A percentile compares a stretch with the other conserved stretches of the same genome.
Evolutionary conservation across 495 filamentous ascomycete species (phyloP).

Genomic region (Aspergillus baeticus): DNA sequence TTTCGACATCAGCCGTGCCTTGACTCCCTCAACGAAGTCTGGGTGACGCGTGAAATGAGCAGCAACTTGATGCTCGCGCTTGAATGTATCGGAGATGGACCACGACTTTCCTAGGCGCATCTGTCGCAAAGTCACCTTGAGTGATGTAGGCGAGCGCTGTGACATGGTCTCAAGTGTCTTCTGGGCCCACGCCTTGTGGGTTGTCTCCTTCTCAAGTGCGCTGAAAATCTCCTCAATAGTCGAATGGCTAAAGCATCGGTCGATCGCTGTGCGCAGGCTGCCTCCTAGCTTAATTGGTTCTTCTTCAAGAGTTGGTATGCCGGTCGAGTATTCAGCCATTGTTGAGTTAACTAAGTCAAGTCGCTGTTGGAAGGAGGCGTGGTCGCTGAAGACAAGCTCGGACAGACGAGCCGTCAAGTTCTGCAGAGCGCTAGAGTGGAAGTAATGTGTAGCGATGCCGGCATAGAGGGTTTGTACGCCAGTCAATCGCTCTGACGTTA

Average conservation of each 20-base stretch:
- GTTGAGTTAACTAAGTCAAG: constrained; percentile 74
- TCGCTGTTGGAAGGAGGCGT: constrained; percentile 56
- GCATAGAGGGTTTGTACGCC: constrained; percentile 80
- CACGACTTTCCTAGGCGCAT: constrained; percentile 73
- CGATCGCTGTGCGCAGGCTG: constrained; percentile 70
- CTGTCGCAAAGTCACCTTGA: constrained; percentile 78
- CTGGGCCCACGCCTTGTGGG: constrained; percentile 66
- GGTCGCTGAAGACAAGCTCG: constrained; percentile 84
- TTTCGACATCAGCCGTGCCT: constrained; percentile 69
- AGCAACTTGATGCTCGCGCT: constrained; percentile 77
- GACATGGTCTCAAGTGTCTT: constrained; percentile 69
- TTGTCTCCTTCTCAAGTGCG: constrained; percentile 60
- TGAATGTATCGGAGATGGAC: constrained; percentile 79
- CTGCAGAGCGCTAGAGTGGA: constrained; percentile 82
- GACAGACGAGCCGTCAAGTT: constrained; percentile 80
- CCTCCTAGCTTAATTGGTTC: constrained; percentile 64
- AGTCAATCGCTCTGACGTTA: constrained; percentile 78
- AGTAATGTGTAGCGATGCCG: constrained; percentile 89
- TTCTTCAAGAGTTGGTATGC: constrained; percentile 63
- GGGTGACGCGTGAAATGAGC: constrained; percentile 78
- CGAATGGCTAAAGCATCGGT: constrained; percentile 72
- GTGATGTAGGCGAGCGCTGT: constrained; percentile 75
- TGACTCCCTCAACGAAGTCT: constrained; percentile 87
- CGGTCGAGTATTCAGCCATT: constrained; percentile 86
- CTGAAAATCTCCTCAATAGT: constrained; percentile 67